Evolutionary conservation across 176 grass and related monocot genomes (phyloP), one percentile per base, ranked within the genome.

Genomic region (Leersia perrieri): DNA sequence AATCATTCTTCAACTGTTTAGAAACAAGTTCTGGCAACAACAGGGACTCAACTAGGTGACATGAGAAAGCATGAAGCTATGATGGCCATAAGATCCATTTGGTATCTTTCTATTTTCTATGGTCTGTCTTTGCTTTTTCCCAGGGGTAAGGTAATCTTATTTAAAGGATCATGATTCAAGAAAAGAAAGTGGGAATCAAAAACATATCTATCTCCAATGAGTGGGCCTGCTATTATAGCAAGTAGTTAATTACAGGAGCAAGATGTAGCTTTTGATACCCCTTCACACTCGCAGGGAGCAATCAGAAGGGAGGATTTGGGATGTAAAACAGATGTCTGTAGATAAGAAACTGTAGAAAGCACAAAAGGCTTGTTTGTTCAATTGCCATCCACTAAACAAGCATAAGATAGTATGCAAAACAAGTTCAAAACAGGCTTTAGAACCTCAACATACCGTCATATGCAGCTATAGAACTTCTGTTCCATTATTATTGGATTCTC

Each of bases 161-260:
- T 81, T 86, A 77, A 81, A 73, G 11, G 72, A 82, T 60, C 72
- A 60, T 82, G 29, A 60, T 85, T 82, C 65, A 45, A 45, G 34
- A 72, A 72, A 81, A 39, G 11, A 71, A 49, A 73, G 33, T 58
- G 20, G 58, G 66, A 18, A 34, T 60, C 3, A 39, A 47, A 82
- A 60, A 67, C 57, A 67, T 47, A 73, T 77, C 58, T 71, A 72
- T 47, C 66, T 68, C n/a, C 27, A 60, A 58, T 77, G 65, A 86
- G 66, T 89, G 83, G 78, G 72, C 72, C 78, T 67, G 78, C 16
- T 79, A 82, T 89, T 68, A 45, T 11, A 33, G 20, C 66, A 22
- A 67, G 39, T 86, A n/a, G n/a, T 62, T 47, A 34, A 74, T 68
- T 49, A 39, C 71, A 81, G 36, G 36, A 81, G 49, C n/a, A 49